Base-by-base conservation (phyloP, 2,329 filamentous ascomycete species). In the Alternaria viburni region DNA sequence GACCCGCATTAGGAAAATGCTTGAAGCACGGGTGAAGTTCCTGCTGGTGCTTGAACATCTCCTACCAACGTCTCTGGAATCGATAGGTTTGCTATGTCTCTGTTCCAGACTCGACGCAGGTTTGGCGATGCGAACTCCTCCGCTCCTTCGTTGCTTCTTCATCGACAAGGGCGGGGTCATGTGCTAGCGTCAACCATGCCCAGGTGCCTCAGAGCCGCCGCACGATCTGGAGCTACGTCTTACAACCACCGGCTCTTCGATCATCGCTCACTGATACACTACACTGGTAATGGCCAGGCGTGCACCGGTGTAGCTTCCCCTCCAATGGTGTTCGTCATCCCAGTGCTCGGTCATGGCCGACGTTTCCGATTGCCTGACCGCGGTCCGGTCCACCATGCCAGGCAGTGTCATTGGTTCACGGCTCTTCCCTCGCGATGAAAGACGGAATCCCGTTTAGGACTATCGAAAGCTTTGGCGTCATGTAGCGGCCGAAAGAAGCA, bases 401-500 rank as follows among this genome's bases (percentile, higher is more conserved):
- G 23, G 13, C 2, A 30, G 28, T 13, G 10, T 12, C 17, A 45
- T 58, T 43, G 55, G 55, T 49, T 43, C 23, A 21, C 55, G 30
- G 17, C 41, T 26, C 21, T 9, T 52, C 30, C 21, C 47, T 25
- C 13, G 36, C 45, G 28, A 15, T 25, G 21, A 4, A 47, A 26
- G 28, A 15, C 13, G 30, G n/a, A 36, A 30, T 58, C 41, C 36
- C 41, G 17, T 43, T 62, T 49, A 44, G 55, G 47, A 26, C 9
- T 23, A 28, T 19, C 21, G 28, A 58, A 54, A 46, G 55, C 47
- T 47, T 13, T 21, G 15, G 23, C 56, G 17, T 57, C 28, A 17
- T 47, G 32, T 32, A 52, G 54, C 23, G 36, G 50, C 59, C 13
- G 13, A 50, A 59, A 59, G 54, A 59, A 59, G 59, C 59, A 62